These are phyloP conservation scores for Xylariales sp. DNA, from an alignment of 2,329 filamentous ascomycete species.

Conservation along the genomic window DNA sequence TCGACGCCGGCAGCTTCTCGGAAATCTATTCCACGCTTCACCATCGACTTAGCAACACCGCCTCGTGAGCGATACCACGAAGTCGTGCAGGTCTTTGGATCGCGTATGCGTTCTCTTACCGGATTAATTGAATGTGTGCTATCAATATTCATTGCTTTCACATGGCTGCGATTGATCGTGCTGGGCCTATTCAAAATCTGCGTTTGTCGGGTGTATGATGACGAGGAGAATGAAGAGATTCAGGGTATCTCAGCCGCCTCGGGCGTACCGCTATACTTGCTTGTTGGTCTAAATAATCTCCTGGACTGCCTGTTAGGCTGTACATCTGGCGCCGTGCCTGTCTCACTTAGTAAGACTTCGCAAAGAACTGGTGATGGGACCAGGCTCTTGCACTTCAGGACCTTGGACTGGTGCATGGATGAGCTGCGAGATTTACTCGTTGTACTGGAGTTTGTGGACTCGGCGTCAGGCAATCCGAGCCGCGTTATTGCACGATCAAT, in stretches of 20 bases:
- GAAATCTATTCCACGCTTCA: conserved; percentile 40
- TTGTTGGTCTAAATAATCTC: conserved; percentile 72
- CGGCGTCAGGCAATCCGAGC: conserved; percentile 44
- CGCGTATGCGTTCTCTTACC: conserved; percentile 57
- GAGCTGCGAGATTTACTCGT: conserved; percentile 61
- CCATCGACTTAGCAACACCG: conserved; percentile 66
- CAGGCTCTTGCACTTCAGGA: conserved; percentile 66
- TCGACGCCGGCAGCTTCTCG: conserved; percentile 9
- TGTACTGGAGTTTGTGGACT: conserved; percentile 61
- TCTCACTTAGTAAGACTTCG: conserved; percentile 33
- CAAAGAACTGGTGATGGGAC: conserved; percentile 56
- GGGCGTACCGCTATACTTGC: conserved; percentile 66
- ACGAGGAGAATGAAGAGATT: conserved; percentile 72
- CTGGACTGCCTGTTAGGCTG: conserved; percentile 74
- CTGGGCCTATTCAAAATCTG: conserved; percentile 44
- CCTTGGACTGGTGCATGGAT: conserved; percentile 67
- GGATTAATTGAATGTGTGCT: conserved; percentile 64
- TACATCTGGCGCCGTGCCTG: conserved; percentile 60
- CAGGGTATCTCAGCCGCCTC: conserved; percentile 64
- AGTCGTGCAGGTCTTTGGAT: conserved; percentile 59
- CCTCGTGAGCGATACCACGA: conserved; percentile 63
- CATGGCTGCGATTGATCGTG: conserved; percentile 44
- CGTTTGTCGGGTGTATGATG: conserved; percentile 61
- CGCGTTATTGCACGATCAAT: conserved; percentile 59
- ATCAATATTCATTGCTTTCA: conserved; percentile 39